Conservation (phyloP, 2,329 filamentous ascomycete species). For the Orbilia ellipsospora region DNA sequence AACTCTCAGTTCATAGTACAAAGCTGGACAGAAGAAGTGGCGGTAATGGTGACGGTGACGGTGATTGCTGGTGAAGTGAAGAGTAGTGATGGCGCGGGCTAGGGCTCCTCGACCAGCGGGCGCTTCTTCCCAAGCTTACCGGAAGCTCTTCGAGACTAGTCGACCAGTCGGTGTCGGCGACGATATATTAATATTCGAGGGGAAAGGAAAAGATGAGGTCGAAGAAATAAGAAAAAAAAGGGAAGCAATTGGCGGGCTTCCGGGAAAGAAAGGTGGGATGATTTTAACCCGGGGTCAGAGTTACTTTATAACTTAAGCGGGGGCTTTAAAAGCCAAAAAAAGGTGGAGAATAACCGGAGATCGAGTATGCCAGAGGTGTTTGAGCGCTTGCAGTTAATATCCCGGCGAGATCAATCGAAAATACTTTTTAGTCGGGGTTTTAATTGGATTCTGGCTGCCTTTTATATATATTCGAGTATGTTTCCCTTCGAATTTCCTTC, state of each 20-base stretch:
- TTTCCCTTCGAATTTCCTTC: too few relatives aligned
- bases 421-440: too few relatives aligned
- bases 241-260: not conserved
- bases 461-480: too few relatives aligned
- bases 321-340: too few relatives aligned
- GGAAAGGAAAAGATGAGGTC: slow-evolving; percentile 17
- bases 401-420: too few relatives aligned
- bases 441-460: too few relatives aligned
- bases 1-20: slow-evolving; percentile 15
- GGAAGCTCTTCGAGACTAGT: slow-evolving; percentile 30
- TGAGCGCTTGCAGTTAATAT: too few relatives aligned
- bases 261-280: slow-evolving; percentile 32
- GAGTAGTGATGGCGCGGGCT: not conserved
- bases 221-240: slow-evolving; percentile 7
- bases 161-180: slow-evolving; percentile 19
- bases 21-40: slow-evolving; percentile 8
- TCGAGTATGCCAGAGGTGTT: too few relatives aligned
- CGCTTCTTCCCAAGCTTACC: slow-evolving; percentile 46
- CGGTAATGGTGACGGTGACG: not conserved
- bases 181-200: not conserved
- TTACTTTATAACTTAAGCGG: too few relatives aligned
- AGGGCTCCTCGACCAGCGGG: slow-evolving; percentile 51
- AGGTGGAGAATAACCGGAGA: too few relatives aligned
- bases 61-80: slow-evolving; percentile 15
- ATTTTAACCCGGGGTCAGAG: too few relatives aligned